Evolutionary conservation across 2,329 filamentous ascomycete genomes (phyloP).

Genomic region (Aspergillus viridinutans): DNA sequence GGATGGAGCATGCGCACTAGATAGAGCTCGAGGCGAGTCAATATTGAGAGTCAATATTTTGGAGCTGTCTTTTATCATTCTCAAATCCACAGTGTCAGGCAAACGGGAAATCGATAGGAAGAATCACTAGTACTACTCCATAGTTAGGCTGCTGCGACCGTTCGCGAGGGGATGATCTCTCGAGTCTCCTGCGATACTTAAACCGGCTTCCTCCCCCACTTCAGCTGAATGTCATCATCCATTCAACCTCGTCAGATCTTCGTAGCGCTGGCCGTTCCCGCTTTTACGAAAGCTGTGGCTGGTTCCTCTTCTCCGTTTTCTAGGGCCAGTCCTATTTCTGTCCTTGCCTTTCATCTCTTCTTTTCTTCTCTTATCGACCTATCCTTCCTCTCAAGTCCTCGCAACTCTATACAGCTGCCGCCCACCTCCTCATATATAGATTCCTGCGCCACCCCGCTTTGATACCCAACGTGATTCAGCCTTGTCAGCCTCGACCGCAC

Average conservation of each 20-base stretch:
- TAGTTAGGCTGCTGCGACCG: not conserved
- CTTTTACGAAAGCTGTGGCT: conserved; percentile 9
- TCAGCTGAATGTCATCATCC: conserved; percentile 15
- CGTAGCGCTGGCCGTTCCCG: conserved; percentile 3
- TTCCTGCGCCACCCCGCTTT: not conserved
- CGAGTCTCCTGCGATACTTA: not conserved
- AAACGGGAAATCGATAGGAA: not conserved
- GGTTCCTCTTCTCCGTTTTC: not conserved
- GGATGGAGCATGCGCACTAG: not conserved
- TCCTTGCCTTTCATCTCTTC: conserved; percentile 3
- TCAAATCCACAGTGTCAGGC: not conserved
- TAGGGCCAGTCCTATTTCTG: not conserved
- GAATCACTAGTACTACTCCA: not conserved
- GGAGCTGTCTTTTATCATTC: not conserved
- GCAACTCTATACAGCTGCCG: not conserved
- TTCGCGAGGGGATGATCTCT: not conserved
- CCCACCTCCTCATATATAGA: conserved; percentile 12
- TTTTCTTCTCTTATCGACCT: not conserved
- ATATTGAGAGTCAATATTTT: not conserved
- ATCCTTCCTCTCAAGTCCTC: not conserved
- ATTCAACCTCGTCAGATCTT: not conserved
- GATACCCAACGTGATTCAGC: not conserved
- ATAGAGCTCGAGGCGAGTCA: not conserved
- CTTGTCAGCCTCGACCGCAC: not conserved
- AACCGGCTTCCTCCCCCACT: conserved; percentile 7